These are phyloP conservation scores for Aspergillus oerlinghausenensis DNA, from an alignment of 2,329 filamentous ascomycete genomes.

Conservation along the genomic window DNA sequence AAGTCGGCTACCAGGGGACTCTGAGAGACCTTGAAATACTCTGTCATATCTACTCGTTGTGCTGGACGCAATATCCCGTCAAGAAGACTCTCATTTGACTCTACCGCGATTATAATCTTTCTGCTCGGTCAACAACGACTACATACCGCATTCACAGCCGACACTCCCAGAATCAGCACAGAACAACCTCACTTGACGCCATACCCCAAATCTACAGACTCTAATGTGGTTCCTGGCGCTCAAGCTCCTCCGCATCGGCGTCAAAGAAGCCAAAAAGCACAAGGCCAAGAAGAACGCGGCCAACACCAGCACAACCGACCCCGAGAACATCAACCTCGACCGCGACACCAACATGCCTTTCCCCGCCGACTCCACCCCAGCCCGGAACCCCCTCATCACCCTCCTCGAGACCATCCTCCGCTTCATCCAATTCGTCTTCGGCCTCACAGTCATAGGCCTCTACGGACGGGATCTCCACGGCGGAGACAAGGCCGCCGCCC, in stretches of 20 bases:
- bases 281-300: slow-evolving; percentile 21
- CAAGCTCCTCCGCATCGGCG: slow-evolving; percentile 26
- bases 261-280: slow-evolving; percentile 28
- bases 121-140: neutral
- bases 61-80: neutral
- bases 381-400: slow-evolving; percentile 13
- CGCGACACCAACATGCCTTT: slow-evolving; percentile 12
- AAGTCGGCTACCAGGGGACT: neutral
- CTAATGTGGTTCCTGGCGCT: slow-evolving; percentile 27
- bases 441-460: slow-evolving; percentile 70
- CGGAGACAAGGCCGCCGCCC: slow-evolving; percentile 46
- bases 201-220: neutral
- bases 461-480: slow-evolving; percentile 63
- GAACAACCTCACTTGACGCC: slow-evolving; percentile 1
- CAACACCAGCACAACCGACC: slow-evolving; percentile 13
- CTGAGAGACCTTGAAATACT: neutral
- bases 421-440: slow-evolving; percentile 71
- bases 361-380: slow-evolving; percentile 11
- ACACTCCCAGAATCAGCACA: neutral
- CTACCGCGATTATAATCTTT: neutral
- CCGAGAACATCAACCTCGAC: slow-evolving; percentile 13
- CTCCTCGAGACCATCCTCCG: slow-evolving; percentile 51
- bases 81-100: neutral
- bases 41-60: neutral
- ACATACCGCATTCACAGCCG: neutral